These are phyloP conservation scores for Penicillium angulare DNA, from an alignment of 495 filamentous ascomycete species.

Conservation along the genomic window DNA sequence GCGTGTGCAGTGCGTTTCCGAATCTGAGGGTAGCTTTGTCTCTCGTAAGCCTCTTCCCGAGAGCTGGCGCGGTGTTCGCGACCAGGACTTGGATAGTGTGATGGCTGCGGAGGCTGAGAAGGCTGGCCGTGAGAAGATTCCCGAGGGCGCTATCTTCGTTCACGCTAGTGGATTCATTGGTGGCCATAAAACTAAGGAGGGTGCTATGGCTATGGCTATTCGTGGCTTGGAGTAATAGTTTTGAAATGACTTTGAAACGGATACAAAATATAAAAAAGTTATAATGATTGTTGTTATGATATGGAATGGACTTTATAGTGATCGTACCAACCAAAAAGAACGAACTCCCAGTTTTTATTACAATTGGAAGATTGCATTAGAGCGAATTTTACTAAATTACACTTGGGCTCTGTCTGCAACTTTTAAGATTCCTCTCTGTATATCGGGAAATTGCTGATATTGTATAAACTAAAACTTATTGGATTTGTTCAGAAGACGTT, in stretches of 20 bases:
- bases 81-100: constrained; percentile 74
- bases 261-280: constrained; percentile 16
- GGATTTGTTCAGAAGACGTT: too few species aligned
- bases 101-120: constrained; percentile 59
- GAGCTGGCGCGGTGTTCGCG: constrained; percentile 84
- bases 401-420: too few species aligned
- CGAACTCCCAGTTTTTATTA: too few species aligned
- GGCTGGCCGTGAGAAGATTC: constrained; percentile 36
- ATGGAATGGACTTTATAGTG: neutral
- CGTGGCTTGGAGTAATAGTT: constrained; percentile 62
- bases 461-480: too few species aligned
- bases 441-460: too few species aligned
- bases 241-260: neutral
- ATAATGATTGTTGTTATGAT: neutral
- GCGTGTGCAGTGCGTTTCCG: constrained; percentile 87
- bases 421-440: too few species aligned
- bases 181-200: constrained; percentile 86
- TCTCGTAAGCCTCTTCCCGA: constrained; percentile 89
- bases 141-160: constrained; percentile 79
- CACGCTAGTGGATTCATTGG: constrained; percentile 96
- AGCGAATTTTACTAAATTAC: too few species aligned
- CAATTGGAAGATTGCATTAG: too few species aligned
- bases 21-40: constrained; percentile 77
- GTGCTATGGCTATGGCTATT: constrained; percentile 82
- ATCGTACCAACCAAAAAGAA: neutral